Evolutionary conservation across 441 rosid genomes (phyloP), one percentile per base, ranked within the genome.

Genomic region (Gossypium trilobum): DNA sequence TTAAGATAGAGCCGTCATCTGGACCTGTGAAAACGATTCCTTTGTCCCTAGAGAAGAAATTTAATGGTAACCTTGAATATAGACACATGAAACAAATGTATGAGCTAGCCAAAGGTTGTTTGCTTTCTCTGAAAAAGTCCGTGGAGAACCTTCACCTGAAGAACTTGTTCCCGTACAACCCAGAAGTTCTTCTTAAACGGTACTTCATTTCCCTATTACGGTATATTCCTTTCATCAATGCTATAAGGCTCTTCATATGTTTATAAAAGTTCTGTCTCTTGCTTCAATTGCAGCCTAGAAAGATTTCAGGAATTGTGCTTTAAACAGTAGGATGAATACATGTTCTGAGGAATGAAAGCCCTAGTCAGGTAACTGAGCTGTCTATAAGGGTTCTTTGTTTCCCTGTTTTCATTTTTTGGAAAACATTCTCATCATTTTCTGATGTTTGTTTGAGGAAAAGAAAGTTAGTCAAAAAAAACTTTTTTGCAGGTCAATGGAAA

Each of bases 131-230:
- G 73, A 91, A 88, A 80, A 72, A 70, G 1, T 87, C 95, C 46
- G 50, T 87, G 68, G 87, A 85, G 80, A 88, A 78, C 81, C 95
- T 94, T 77, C 87, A 86, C 74, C 76, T 44, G 70, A 91, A 89
- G 85, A 86, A 83, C 50, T 75, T 94, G 70, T 91, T 94, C 82
- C 91, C 94, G 6, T 94, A 94, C 73, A 88, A 91, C 77, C 95
- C 97, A 36, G 81, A 79, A 75, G 90, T 82, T 70, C 95, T 94
- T 81, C 79, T 94, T 59, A 87, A 86, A 76, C 88, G 96, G 98
- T 94, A 25, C 65, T 54, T 36, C 52, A 36, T 63, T 65, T 56
- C 36, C 65, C 16, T 1, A 42, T 42, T 58, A 9, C 10, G 23
- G 10, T 52, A 25, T 51, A 62, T 52, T 5, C 2, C 17, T 33